Conservation (phyloP, 768 basidiomycete species). For the Postia placenta region DNA sequence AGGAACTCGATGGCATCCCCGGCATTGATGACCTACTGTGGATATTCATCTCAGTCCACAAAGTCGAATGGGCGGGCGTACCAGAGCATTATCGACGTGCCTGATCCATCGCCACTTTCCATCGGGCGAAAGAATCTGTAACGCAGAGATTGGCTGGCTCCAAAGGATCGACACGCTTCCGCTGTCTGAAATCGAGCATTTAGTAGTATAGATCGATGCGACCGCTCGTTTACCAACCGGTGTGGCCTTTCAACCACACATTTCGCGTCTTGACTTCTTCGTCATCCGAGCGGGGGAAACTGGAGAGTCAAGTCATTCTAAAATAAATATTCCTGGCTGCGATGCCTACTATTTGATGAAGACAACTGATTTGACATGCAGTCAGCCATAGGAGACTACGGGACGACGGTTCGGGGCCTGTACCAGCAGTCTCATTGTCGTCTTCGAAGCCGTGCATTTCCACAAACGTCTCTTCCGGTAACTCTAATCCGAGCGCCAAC, state of each 20-base stretch:
- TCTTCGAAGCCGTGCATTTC: conserved; percentile 33
- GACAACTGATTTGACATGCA: conserved; percentile 7
- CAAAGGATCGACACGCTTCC: conserved; percentile 44
- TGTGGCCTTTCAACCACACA: conserved; percentile 33
- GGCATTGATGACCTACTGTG: conserved; percentile 34
- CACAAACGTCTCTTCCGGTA: conserved; percentile 40
- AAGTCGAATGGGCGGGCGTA: conserved; percentile 17
- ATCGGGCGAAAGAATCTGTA: conserved; percentile 50
- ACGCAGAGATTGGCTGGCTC: conserved; percentile 53
- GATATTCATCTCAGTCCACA: background rate
- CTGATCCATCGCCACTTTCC: conserved; percentile 53
- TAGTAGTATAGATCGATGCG: background rate
- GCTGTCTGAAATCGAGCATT: conserved; percentile 4
- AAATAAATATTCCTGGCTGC: background rate
- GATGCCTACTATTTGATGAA: conserved; percentile 19
- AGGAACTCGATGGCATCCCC: conserved; percentile 58
- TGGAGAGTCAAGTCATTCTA: conserved; percentile 1
- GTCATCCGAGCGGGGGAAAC: conserved; percentile 26
- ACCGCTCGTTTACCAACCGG: conserved; percentile 16
- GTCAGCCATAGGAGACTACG: background rate
- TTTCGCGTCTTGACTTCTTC: conserved; percentile 25
- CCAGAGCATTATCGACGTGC: conserved; percentile 53
- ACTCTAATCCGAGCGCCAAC: conserved; percentile 37
- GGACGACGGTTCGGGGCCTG: too few relatives aligned
- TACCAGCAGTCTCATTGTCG: conserved; percentile 33